phyloP scores from a whole-genome alignment of 495 filamentous ascomycete genomes.

The Talaromyces thailandensis region DNA sequence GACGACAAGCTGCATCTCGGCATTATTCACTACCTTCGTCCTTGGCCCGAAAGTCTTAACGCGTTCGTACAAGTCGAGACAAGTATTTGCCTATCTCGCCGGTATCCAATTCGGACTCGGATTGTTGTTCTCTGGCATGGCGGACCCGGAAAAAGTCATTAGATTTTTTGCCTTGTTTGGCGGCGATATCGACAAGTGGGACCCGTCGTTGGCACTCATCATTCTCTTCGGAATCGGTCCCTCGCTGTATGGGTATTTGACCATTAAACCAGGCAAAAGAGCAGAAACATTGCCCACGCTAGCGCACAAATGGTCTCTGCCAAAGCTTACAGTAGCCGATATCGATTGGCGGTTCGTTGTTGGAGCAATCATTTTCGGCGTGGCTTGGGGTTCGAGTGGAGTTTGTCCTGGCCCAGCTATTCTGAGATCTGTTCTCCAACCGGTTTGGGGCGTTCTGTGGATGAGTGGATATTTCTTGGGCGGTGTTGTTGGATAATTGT shows the following conservation, averaged over 20 bases:
- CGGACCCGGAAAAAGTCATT: slow-evolving; percentile 42
- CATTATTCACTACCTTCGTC: slow-evolving; percentile 24
- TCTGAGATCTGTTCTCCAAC: slow-evolving; percentile 37
- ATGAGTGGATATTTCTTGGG: slow-evolving; percentile 42
- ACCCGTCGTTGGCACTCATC: slow-evolving; percentile 44
- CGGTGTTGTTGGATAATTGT: slow-evolving; percentile 6
- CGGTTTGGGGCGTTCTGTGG: slow-evolving; percentile 38
- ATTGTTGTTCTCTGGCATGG: slow-evolving; percentile 46
- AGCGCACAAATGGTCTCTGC: slow-evolving; percentile 35
- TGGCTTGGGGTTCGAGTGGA: slow-evolving; percentile 47
- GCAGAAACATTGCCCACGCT: slow-evolving; percentile 25
- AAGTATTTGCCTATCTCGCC: slow-evolving; percentile 29
- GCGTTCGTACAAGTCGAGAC: slow-evolving; percentile 18
- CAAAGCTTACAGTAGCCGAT: slow-evolving; percentile 36
- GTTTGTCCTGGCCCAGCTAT: slow-evolving; percentile 49
- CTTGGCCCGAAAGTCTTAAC: slow-evolving; percentile 18
- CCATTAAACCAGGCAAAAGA: slow-evolving; percentile 20
- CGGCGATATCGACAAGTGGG: slow-evolving; percentile 32
- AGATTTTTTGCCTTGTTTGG: slow-evolving; percentile 40
- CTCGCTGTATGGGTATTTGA: slow-evolving; percentile 27
- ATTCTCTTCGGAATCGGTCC: slow-evolving; percentile 43
- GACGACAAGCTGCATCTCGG: slow-evolving; percentile 18
- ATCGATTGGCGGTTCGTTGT: slow-evolving; percentile 45
- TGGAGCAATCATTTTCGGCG: slow-evolving; percentile 42
- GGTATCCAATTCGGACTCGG: slow-evolving; percentile 48